Conservation (phyloP, 345 rosid species). For the Corchorus capsularis region DNA sequence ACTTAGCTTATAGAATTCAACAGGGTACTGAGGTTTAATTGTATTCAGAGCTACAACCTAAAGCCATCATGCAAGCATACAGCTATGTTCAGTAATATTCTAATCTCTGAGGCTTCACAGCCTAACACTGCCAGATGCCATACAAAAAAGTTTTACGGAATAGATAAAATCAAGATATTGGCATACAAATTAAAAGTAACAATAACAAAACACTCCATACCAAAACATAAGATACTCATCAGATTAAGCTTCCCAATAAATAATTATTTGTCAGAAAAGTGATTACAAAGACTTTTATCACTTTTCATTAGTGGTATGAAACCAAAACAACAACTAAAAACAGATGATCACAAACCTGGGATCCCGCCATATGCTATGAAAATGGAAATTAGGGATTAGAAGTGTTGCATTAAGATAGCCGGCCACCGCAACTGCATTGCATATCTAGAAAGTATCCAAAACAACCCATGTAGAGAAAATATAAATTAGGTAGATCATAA, state of each 20-base stretch:
- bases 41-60: background rate
- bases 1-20: background rate
- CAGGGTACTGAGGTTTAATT: no score
- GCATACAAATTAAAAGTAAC: background rate
- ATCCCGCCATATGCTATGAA: conserved; percentile 97
- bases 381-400: conserved; percentile 90
- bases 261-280: background rate
- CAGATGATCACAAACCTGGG: conserved; percentile 65
- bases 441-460: conserved; percentile 65
- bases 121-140: background rate
- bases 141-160: background rate
- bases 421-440: conserved; percentile 99
- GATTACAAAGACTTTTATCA: background rate
- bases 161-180: background rate
- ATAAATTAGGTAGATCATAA: conserved; percentile 28
- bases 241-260: conserved; percentile 3
- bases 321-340: background rate
- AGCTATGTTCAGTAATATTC: background rate
- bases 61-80: background rate
- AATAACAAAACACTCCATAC: background rate
- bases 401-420: conserved; percentile 98
- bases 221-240: background rate
- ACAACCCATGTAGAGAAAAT: conserved; percentile 30
- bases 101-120: background rate
- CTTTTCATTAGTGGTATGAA: background rate